Base-by-base conservation (phyloP, 495 filamentous ascomycete genomes). In the Tetracladium setigerum region DNA sequence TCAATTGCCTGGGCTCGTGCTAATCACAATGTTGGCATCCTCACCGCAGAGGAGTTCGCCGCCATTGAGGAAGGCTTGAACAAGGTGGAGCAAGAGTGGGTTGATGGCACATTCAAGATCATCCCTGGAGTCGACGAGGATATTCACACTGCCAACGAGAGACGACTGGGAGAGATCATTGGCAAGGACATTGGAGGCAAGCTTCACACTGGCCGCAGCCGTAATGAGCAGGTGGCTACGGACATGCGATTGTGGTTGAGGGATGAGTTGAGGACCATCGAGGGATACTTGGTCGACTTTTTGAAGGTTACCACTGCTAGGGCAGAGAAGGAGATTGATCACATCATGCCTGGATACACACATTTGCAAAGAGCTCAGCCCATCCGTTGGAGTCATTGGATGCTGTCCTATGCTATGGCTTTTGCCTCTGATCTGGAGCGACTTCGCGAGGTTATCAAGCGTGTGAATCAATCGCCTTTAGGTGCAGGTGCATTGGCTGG, bases 231-330 rank as follows among this genome's bases (percentile, higher is more conserved):
- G 68, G 77, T 97, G 49, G 88, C 84, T 19, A 91, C 85, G 17
- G 91, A 96, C 57, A 91, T 95, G 86, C 82, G 90, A 37, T 68
- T 95, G 60, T 97, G 91, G 91, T 68, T 95, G 47, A 74, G 86
- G 36, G 84, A 87, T 53, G 76, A 90, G 68, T 65, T 96, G 41
- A 76, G 73, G 51, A 69, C 75, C 47, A 78, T 96, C 47, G 86
- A 90, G 46, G 56, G n/a, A 5, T 78, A 77, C 39, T 71, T 96
- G 16, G 69, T 71, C 27, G 76, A 82, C 54, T 70, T 96, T 50
- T 65, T 96, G 41, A 78, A 77, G 60, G 83, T 86, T 48, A 81
- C 82, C 30, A 76, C 82, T 44, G 72, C 71, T 17, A 75, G 89
- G 15, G 88, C 91, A 16, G 86, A 94, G 74, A 64, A 70, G 33